Evolutionary conservation across 2,329 filamentous ascomycete genomes (phyloP).

Genomic region (Byssothecium circinans): DNA sequence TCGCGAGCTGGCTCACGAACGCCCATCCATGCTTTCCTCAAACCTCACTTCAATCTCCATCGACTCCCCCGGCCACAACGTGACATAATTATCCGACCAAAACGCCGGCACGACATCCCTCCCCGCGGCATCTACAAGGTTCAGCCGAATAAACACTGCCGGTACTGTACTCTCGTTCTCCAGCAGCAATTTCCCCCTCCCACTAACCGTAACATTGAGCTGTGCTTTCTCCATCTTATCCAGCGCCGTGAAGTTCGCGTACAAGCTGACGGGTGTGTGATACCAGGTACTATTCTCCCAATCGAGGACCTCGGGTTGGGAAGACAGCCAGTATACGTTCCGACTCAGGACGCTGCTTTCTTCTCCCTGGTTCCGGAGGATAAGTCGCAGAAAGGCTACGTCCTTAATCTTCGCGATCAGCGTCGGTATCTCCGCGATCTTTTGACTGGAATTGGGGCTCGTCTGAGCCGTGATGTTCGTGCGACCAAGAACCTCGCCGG

Average conservation of each 20-base stretch:
- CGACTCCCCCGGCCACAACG: slow-evolving; percentile 60
- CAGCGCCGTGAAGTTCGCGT: slow-evolving; percentile 53
- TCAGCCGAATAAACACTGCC: slow-evolving; percentile 61
- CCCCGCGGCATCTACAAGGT: slow-evolving; percentile 50
- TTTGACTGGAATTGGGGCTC: slow-evolving; percentile 46
- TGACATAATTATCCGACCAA: slow-evolving; percentile 67
- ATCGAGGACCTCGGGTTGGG: slow-evolving; percentile 51
- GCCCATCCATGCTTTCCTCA: background rate
- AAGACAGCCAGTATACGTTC: slow-evolving; percentile 63
- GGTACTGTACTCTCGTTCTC: slow-evolving; percentile 57
- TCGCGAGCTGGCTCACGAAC: too few species aligned
- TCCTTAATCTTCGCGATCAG: slow-evolving; percentile 42
- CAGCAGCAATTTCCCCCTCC: slow-evolving; percentile 44
- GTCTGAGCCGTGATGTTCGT: slow-evolving; percentile 37
- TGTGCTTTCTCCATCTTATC: slow-evolving; percentile 22
- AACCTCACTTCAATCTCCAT: slow-evolving; percentile 33
- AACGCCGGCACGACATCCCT: slow-evolving; percentile 55
- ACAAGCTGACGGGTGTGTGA: slow-evolving; percentile 58
- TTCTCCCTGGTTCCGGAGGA: slow-evolving; percentile 45
- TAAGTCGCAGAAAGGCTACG: slow-evolving; percentile 56
- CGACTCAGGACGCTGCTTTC: slow-evolving; percentile 48
- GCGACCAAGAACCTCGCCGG: slow-evolving; percentile 50
- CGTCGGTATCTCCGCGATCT: background rate
- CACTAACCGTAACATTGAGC: slow-evolving; percentile 26
- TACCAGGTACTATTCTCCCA: slow-evolving; percentile 63